phyloP scores from a whole-genome alignment of 495 filamentous ascomycete genomes.

The Xylaria scruposa region DNA sequence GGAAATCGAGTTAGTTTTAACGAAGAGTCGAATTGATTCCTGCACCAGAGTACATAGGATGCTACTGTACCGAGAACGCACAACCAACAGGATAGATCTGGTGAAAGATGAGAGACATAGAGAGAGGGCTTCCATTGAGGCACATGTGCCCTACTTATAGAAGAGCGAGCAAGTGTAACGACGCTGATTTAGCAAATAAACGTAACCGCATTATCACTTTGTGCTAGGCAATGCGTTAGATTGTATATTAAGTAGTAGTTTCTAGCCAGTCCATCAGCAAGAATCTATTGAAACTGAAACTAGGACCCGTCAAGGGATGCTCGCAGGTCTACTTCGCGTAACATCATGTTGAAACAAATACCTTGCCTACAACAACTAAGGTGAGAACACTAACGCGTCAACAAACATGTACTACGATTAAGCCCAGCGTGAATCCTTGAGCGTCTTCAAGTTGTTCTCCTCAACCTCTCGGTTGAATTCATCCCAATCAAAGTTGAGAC shows the following conservation, averaged over 20 bases:
- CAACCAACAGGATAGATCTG: neutral
- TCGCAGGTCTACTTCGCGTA: neutral
- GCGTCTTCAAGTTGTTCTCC: neutral
- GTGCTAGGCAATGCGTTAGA: no score
- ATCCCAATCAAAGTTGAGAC: neutral
- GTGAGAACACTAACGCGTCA: neutral
- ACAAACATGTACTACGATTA: no score
- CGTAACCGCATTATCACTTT: no score
- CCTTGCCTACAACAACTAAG: neutral
- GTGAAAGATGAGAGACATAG: neutral
- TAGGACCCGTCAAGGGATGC: neutral
- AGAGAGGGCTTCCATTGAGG: neutral
- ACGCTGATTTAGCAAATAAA: no score
- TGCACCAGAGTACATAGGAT: neutral
- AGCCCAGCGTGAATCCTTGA: conserved; percentile 6
- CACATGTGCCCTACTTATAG: no score
- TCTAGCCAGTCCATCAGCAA: neutral
- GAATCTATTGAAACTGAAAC: neutral
- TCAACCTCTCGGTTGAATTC: neutral
- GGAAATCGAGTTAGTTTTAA: neutral
- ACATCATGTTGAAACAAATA: neutral
- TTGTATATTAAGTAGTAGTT: neutral
- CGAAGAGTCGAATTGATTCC: neutral
- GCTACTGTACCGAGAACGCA: neutral
- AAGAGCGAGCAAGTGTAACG: no score